phyloP scores from a whole-genome alignment of 2,329 filamentous ascomycete genomes.

The Diaporthe citrichinensis region DNA sequence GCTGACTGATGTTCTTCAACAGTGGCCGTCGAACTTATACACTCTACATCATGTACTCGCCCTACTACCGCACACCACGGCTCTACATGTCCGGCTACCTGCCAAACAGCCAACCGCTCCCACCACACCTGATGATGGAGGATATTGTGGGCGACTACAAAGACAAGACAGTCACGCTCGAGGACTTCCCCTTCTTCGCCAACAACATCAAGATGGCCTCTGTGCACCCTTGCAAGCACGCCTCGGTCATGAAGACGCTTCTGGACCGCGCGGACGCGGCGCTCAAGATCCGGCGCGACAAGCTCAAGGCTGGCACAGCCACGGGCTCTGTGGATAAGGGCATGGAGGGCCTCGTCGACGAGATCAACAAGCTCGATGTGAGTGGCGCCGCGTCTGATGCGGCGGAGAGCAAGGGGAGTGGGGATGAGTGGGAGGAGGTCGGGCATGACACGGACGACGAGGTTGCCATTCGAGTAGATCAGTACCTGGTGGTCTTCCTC shows the following conservation, averaged over 20 bases:
- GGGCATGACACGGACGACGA: slow-evolving; percentile 77
- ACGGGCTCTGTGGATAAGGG: slow-evolving; percentile 64
- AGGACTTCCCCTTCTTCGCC: slow-evolving; percentile 96
- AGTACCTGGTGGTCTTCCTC: slow-evolving; percentile 88
- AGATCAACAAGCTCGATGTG: slow-evolving; percentile 77
- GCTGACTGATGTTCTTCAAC: slow-evolving; percentile 41
- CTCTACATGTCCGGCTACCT: slow-evolving; percentile 95
- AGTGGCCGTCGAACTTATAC: slow-evolving; percentile 94
- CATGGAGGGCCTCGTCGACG: slow-evolving; percentile 89
- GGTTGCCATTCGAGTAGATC: slow-evolving; percentile 87
- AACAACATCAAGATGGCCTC: slow-evolving; percentile 95
- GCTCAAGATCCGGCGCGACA: slow-evolving; percentile 88
- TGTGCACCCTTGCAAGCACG: slow-evolving; percentile 97
- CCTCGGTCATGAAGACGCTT: slow-evolving; percentile 97
- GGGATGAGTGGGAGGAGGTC: slow-evolving; percentile 77
- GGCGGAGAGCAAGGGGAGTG: slow-evolving; percentile 63
- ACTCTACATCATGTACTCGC: slow-evolving; percentile 97
- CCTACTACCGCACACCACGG: slow-evolving; percentile 95
- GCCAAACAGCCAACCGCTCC: slow-evolving; percentile 73
- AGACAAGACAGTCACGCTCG: slow-evolving; percentile 93
- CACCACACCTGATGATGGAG: slow-evolving; percentile 55
- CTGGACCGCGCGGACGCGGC: slow-evolving; percentile 96
- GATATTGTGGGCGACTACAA: slow-evolving; percentile 58
- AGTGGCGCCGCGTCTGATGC: slow-evolving; percentile 61
- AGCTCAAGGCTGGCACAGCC: slow-evolving; percentile 75